Evolutionary conservation across 305 asterid species (phyloP), one percentile per base, ranked within the genome.

Genomic region (Fraxinus angustifolia): DNA sequence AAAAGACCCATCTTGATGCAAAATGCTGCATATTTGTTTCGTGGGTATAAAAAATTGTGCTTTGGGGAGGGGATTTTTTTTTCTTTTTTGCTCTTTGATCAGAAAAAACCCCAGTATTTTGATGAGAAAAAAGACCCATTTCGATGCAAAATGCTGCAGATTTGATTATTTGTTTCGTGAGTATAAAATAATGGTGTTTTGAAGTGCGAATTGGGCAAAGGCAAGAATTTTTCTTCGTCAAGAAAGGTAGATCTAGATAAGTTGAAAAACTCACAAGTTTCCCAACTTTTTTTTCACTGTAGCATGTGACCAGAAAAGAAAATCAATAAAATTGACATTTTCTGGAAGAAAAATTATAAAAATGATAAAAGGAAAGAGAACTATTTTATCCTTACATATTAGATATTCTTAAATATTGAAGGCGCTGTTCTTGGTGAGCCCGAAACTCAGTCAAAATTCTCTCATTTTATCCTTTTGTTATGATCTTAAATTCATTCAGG

Each of bases 401-500:
- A 86, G 80, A 86, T 86, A 80, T 82, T 85, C 86, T 77, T 56
- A 78, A 68, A 73, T 77, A 78, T 74, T 26, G 76, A 42, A 60
- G 80, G 78, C 80, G 77, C 70, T 56, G 28, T 75, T 80, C 83
- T 36, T 50, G 68, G 84, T 75, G 83, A 71, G 77, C 78, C 38
- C 79, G 50, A 60, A 81, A 45, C 81, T 76, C 50, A 77, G 79
- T 78, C 28, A 80, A 58, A 4, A 12, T 40, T 17, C 80, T 84
- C 42, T 40, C 74, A 40, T 50, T 72, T 79, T 80, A 26, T 12
- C 33, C n/a, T 19, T 48, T 79, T 40, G 12, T 75, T 40, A 17
- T 75, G 21, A 76, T 76, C 21, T 31, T 70, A 34, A 40, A 28
- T 26, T 67, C 38, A 67, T 28, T 65, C 35, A 65, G 73, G 33